Percentiles rank a stretch among this genome's conserved stretches.
These are phyloP conservation scores for Fusarium fujikuroi DNA, from an alignment of 2,329 filamentous ascomycete species.

Conservation along the genomic window DNA sequence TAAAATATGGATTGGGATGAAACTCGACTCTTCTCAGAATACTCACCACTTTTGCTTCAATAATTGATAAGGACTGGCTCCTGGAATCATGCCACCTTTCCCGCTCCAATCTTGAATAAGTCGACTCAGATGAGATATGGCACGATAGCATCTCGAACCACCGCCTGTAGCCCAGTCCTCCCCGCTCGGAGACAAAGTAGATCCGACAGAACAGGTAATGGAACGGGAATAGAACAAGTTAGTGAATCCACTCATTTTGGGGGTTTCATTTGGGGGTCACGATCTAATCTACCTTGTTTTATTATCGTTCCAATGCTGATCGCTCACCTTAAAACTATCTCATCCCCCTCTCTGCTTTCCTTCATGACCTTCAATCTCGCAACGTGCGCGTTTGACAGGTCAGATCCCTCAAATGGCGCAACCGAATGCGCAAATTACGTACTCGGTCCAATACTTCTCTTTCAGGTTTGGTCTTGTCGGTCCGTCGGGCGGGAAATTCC, in stretches of 20 bases:
- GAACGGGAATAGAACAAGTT: conserved; percentile 10
- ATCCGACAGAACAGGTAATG: conserved; percentile 19
- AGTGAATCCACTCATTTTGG: conserved; percentile 24
- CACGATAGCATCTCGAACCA: conserved; percentile 21
- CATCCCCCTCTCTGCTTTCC: not conserved
- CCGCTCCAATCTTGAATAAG: not conserved
- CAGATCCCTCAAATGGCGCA: conserved; percentile 25
- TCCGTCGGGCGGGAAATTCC: conserved; percentile 4
- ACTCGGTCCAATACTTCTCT: conserved; percentile 8
- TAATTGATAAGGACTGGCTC: conserved; percentile 1
- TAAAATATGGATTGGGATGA: conserved; percentile 4
- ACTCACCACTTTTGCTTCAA: conserved; percentile 9
- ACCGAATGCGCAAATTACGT: conserved; percentile 32
- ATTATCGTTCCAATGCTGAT: not conserved
- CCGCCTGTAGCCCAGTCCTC: not conserved
- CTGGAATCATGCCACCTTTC: conserved; percentile 12
- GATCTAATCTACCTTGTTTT: not conserved
- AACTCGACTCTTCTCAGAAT: conserved; percentile 38
- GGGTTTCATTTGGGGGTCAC: conserved; percentile 8
- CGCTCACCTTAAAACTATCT: not conserved
- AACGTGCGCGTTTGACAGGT: conserved; percentile 9
- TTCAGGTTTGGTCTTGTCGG: conserved; percentile 17
- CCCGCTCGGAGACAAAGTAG: conserved; percentile 9
- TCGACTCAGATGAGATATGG: conserved; percentile 13
- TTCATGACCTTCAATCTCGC: not conserved